A percentile compares a stretch with the other conserved stretches of the same genome.
Conservation (phyloP, 148 eudicot species). For the Camellia japonica region DNA sequence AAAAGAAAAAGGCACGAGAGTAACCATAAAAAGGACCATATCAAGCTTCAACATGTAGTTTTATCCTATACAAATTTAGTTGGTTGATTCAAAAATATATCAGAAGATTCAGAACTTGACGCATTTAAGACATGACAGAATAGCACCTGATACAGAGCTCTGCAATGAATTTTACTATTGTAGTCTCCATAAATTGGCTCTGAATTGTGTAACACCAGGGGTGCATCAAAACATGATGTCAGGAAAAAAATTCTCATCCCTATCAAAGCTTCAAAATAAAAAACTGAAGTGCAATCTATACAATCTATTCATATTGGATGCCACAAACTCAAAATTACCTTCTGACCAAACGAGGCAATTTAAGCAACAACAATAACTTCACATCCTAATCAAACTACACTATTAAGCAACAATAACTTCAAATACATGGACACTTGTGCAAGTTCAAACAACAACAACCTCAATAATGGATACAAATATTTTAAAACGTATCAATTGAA, state of each 20-base stretch:
- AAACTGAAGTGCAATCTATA: not conserved
- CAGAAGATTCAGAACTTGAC: not conserved
- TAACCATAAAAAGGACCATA: not conserved
- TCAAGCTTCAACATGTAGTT: too few species aligned
- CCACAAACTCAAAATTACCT: not conserved
- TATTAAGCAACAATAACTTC: not conserved
- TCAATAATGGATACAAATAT: not conserved
- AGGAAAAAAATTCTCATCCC: too few species aligned
- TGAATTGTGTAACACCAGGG: not conserved
- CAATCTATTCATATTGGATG: not conserved
- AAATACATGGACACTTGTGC: not conserved
- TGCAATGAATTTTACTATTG: not conserved
- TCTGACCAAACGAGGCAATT: not conserved
- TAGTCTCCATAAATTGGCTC: not conserved
- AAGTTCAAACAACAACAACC: not conserved
- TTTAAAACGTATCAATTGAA: not conserved
- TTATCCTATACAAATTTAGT: too few species aligned
- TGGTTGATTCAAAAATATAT: too few species aligned
- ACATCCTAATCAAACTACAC: too few species aligned
- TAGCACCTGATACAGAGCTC: not conserved
- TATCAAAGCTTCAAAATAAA: not conserved
- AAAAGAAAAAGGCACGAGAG: not conserved
- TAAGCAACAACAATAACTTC: not conserved
- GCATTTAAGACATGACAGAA: not conserved
- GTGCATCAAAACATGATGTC: too few species aligned